Conservation (phyloP, 2,329 filamentous ascomycete species). For the Rosellinia necatrix region DNA sequence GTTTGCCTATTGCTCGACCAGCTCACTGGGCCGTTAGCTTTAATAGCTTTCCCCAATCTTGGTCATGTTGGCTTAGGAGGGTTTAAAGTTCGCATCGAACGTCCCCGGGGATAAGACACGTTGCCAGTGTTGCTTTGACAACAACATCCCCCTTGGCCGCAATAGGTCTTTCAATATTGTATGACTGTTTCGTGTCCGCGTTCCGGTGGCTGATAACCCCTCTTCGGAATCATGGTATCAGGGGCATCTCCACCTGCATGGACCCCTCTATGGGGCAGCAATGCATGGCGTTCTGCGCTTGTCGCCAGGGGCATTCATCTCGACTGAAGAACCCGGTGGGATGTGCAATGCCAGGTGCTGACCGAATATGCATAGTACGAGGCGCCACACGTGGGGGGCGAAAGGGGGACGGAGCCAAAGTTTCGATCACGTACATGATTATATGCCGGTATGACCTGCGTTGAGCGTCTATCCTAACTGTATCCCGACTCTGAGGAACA, state of each 20-base stretch:
- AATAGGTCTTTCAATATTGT: slow-evolving; percentile 13
- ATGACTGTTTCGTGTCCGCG: slow-evolving; percentile 26
- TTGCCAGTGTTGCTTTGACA: slow-evolving; percentile 5
- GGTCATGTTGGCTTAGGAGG: not conserved
- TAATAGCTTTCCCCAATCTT: slow-evolving; percentile 2
- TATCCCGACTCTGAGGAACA: slow-evolving; percentile 19
- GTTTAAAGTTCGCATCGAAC: not conserved
- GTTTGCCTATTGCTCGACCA: slow-evolving; percentile 11
- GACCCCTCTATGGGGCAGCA: slow-evolving; percentile 31
- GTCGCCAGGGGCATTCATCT: not conserved
- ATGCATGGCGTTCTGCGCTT: slow-evolving; percentile 28
- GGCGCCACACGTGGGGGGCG: slow-evolving; percentile 4
- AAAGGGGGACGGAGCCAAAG: not conserved
- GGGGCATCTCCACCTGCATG: slow-evolving; percentile 22
- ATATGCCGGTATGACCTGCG: slow-evolving; percentile 27
- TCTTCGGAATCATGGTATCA: slow-evolving; percentile 15
- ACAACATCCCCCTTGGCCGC: slow-evolving; percentile 3
- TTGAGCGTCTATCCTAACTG: slow-evolving; percentile 15
- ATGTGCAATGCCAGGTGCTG: slow-evolving; percentile 2
- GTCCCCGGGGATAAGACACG: slow-evolving; percentile 17
- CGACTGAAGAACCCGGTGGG: slow-evolving; percentile 13
- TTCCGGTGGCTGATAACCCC: slow-evolving; percentile 21
- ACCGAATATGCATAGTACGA: slow-evolving; percentile 8
- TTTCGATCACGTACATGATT: slow-evolving; percentile 17
- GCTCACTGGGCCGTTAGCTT: slow-evolving; percentile 1